Conservation (phyloP, 2,329 filamentous ascomycete genomes). For the Phoma sp. region DNA sequence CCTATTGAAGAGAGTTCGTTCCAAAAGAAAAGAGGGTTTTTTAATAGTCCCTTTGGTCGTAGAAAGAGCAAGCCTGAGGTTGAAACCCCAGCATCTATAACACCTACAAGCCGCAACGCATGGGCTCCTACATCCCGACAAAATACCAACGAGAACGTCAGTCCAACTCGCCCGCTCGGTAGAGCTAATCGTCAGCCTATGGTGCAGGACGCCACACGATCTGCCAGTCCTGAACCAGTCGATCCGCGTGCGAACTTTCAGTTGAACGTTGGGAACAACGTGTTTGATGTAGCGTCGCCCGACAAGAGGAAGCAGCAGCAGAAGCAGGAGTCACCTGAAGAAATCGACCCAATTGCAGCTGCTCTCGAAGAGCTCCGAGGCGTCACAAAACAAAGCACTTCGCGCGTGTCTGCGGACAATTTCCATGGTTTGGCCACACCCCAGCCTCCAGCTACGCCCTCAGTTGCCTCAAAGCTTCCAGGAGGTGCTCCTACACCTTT, state of each 20-base stretch:
- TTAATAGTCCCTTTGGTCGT: conserved; percentile 87
- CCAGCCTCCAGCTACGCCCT: conserved; percentile 56
- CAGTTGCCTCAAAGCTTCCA: conserved; percentile 47
- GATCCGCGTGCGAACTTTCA: conserved; percentile 93
- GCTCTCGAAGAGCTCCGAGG: conserved; percentile 93
- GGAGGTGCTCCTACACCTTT: conserved; percentile 56
- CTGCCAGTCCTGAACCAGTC: conserved; percentile 73
- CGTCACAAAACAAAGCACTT: conserved; percentile 79
- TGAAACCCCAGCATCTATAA: conserved; percentile 59
- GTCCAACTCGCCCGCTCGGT: conserved; percentile 52
- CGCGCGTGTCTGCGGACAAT: conserved; percentile 91
- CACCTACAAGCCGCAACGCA: conserved; percentile 58
- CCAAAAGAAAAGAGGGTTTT: conserved; percentile 81
- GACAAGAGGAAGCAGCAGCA: conserved; percentile 63
- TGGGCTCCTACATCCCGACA: conserved; percentile 58
- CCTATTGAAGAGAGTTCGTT: conserved; percentile 57
- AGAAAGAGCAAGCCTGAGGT: conserved; percentile 87
- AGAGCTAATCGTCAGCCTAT: conserved; percentile 37
- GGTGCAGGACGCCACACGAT: conserved; percentile 40
- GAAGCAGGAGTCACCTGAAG: conserved; percentile 59
- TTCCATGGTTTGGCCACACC: conserved; percentile 95
- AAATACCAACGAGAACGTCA: conserved; percentile 50
- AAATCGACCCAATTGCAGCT: conserved; percentile 86
- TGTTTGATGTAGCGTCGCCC: conserved; percentile 88
- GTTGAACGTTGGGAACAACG: conserved; percentile 92